Conservation (phyloP, 805 yeast genomes). For the Wickerhamiella galacta region DNA sequence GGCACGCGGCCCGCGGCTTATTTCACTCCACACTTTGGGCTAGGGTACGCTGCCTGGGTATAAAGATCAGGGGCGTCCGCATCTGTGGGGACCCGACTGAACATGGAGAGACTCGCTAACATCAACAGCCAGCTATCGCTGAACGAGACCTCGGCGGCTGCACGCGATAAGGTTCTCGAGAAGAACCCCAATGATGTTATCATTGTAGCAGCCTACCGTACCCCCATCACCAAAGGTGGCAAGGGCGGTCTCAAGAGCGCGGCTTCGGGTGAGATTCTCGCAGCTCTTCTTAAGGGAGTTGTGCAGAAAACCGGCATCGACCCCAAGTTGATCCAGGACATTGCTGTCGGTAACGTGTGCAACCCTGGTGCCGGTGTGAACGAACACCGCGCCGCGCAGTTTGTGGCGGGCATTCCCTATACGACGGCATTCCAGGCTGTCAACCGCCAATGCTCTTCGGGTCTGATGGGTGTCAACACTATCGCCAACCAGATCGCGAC, state of each 20-base stretch:
- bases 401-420: slow-evolving; percentile 83
- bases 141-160: slow-evolving; percentile 18
- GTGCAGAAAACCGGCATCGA: slow-evolving; percentile 36
- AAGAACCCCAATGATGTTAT: slow-evolving; percentile 81
- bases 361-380: slow-evolving; percentile 89
- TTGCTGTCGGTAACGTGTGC: slow-evolving; percentile 80
- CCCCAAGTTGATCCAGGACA: slow-evolving; percentile 55
- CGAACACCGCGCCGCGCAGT: slow-evolving; percentile 81
- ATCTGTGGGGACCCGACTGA: no score
- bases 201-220: slow-evolving; percentile 75
- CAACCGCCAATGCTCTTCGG: slow-evolving; percentile 92
- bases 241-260: slow-evolving; percentile 74
- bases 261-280: slow-evolving; percentile 61
- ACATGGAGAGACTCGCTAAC: slow-evolving; percentile 22
- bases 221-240: slow-evolving; percentile 78
- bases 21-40: no score
- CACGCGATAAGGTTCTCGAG: slow-evolving; percentile 25
- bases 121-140: slow-evolving; percentile 19
- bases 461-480: slow-evolving; percentile 77
- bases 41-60: no score
- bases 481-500: slow-evolving; percentile 72
- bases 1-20: no score
- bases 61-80: background rate
- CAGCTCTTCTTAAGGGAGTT: slow-evolving; percentile 45
- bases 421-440: slow-evolving; percentile 63